A percentile compares a stretch with the other conserved stretches of the same genome.
Evolutionary conservation across 2,329 filamentous ascomycete species (phyloP).

Genomic region (Cladophialophora exuberans): DNA sequence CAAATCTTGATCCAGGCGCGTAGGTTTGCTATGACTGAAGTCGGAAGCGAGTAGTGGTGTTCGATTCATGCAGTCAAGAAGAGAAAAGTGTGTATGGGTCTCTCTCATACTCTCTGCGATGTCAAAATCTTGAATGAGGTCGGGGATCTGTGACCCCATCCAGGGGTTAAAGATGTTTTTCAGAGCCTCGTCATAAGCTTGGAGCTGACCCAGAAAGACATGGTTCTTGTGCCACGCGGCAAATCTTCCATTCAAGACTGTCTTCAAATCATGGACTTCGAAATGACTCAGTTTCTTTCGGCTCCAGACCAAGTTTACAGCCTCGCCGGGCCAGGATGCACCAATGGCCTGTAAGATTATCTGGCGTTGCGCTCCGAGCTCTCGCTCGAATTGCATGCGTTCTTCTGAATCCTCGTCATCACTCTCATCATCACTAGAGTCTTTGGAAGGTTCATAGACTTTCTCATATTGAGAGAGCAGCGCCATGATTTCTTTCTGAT

Average conservation of each 20-base stretch:
- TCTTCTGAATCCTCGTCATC: background rate
- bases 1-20: constrained; percentile 16
- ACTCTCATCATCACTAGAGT: background rate
- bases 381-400: background rate
- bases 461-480: constrained; percentile 8
- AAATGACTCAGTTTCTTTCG: background rate
- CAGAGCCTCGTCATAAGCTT: constrained; percentile 6
- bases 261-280: background rate
- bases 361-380: constrained; percentile 5
- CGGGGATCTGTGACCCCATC: background rate
- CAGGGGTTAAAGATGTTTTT: background rate
- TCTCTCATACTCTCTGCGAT: too few species aligned
- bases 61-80: constrained; percentile 12
- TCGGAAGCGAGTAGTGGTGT: background rate
- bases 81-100: constrained; percentile 15
- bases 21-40: constrained; percentile 7
- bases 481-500: background rate
- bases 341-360: background rate
- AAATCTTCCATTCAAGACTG: constrained; percentile 7
- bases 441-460: background rate
- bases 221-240: constrained; percentile 16
- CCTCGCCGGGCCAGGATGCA: constrained; percentile 9
- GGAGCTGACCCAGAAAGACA: constrained; percentile 11
- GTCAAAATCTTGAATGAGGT: background rate
- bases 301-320: background rate